Base-by-base conservation (phyloP, 1,139 yeast genomes). In the Hansenula lynferdii region DNA sequence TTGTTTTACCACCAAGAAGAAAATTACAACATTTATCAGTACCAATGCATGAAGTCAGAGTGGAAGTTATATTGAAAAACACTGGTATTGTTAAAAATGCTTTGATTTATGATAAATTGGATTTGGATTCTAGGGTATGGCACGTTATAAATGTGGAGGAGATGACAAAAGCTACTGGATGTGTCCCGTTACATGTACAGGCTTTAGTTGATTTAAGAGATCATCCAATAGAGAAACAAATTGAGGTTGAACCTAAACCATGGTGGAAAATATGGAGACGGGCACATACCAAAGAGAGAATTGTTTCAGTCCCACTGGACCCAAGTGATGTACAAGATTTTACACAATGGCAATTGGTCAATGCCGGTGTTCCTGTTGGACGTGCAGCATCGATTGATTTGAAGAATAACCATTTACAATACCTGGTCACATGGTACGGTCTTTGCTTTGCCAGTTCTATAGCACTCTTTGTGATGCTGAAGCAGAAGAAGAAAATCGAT, bases 371-470 rank as follows among this genome's bases (percentile, higher is more conserved):
- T 5, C 99, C 99, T 4, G 61, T 94, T 20, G 98, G 96, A 1
- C 78, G 83, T 39, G 65, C 72, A 6, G 94, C 97, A 12, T 77
- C 77, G 53, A 78, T 92, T 23, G 89, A 81, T 47, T 74, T 87
- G 56, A 77, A 84, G 48, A 94, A 92, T 60, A 89, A 90, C 56
- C 99, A 92, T 58, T 66, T 90, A 61, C 96, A 92, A 61, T 92
- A 92, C 59, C 67, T 92, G 53, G 76, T 87, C 18, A 92, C 99
- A 0, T 92, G 99, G 99, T 92, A 86, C 58, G 96, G 95, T 0
- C 73, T 89, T 30, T 79, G 89, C 1, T 53, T 83, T 29, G 74
- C 85, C 28, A 83, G 95, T 34, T 56, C 89, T 0, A 76, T 80
- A 25, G 71, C 85, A 57, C 68, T 90, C 19, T 60, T 76, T 38